A percentile compares a stretch with the other conserved stretches of the same genome.
These are phyloP conservation scores for Asterophora parasitica DNA, from an alignment of 768 basidiomycete genomes.

Conservation along the genomic window DNA sequence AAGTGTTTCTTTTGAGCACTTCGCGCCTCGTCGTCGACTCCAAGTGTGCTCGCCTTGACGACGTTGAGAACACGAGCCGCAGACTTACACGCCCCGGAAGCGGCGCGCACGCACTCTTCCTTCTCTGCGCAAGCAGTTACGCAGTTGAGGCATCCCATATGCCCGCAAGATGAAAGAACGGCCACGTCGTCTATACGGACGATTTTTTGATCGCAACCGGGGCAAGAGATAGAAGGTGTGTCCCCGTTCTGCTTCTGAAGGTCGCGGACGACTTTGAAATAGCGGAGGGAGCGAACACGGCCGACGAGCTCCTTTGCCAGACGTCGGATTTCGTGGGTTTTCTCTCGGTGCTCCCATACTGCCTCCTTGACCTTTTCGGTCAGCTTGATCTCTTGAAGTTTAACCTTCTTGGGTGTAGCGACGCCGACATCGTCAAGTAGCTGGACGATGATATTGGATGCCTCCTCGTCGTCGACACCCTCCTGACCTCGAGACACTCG, in stretches of 20 bases:
- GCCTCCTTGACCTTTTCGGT: slow-evolving; percentile 54
- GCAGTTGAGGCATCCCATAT: slow-evolving; percentile 76
- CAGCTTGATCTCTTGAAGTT: slow-evolving; percentile 52
- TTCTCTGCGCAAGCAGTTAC: slow-evolving; percentile 67
- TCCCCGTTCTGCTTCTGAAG: slow-evolving; percentile 70
- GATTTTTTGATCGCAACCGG: slow-evolving; percentile 49
- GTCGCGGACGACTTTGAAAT: slow-evolving; percentile 88
- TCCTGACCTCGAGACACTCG: slow-evolving; percentile 57
- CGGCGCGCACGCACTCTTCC: slow-evolving; percentile 78
- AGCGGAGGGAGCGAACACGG: slow-evolving; percentile 84
- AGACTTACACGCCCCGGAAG: slow-evolving; percentile 67
- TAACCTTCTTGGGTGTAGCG: slow-evolving; percentile 41
- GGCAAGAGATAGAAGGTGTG: slow-evolving; percentile 58
- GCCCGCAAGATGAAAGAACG: slow-evolving; percentile 89
- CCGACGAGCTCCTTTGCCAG: slow-evolving; percentile 87
- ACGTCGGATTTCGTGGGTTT: slow-evolving; percentile 80
- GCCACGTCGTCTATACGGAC: slow-evolving; percentile 67
- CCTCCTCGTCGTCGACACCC: slow-evolving; percentile 77
- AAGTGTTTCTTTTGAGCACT: slow-evolving; percentile 74
- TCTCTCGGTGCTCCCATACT: slow-evolving; percentile 80
- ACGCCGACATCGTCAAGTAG: slow-evolving; percentile 62
- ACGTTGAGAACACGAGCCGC: slow-evolving; percentile 80
- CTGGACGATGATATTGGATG: slow-evolving; percentile 52
- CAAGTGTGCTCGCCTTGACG: slow-evolving; percentile 73
- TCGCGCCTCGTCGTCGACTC: slow-evolving; percentile 71